phyloP scores from a whole-genome alignment of 2,329 filamentous ascomycete genomes.

The Pestalotiopsis sp. region DNA sequence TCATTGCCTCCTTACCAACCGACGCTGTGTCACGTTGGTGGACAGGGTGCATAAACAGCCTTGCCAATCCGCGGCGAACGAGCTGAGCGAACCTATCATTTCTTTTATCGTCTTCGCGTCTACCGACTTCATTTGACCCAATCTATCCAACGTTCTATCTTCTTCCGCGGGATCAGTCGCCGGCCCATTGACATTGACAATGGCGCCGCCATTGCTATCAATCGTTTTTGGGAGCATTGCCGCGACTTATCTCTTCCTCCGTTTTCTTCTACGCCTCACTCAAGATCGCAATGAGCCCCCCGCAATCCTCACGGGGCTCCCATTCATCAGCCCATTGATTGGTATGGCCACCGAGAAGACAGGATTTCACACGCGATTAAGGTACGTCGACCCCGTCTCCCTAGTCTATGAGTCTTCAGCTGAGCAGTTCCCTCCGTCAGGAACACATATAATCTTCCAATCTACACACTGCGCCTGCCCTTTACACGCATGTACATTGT shows the following conservation, averaged over 20 bases:
- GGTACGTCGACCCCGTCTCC: constrained; percentile 16
- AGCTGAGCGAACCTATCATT: background rate
- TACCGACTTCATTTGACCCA: background rate
- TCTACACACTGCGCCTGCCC: constrained; percentile 29
- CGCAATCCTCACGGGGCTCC: constrained; percentile 21
- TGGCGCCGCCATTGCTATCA: background rate
- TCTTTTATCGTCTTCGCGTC: background rate
- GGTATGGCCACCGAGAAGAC: constrained; percentile 24
- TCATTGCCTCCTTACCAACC: background rate
- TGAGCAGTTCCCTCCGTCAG: background rate
- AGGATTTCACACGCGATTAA: constrained; percentile 17
- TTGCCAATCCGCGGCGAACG: background rate
- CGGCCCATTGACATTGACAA: background rate
- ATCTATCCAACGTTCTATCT: background rate
- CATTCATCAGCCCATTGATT: constrained; percentile 27
- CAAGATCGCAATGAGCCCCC: constrained; percentile 28
- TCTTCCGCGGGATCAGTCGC: background rate
- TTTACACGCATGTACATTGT: constrained; percentile 28
- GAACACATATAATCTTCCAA: constrained; percentile 19
- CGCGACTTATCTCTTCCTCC: constrained; percentile 20
- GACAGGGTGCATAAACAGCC: background rate
- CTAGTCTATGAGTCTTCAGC: background rate
- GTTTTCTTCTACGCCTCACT: constrained; percentile 22
- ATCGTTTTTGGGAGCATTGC: background rate
- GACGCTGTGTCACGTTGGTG: background rate